These are phyloP conservation scores for Monilinia fructigena DNA, from an alignment of 2,329 filamentous ascomycete genomes.

Conservation along the genomic window DNA sequence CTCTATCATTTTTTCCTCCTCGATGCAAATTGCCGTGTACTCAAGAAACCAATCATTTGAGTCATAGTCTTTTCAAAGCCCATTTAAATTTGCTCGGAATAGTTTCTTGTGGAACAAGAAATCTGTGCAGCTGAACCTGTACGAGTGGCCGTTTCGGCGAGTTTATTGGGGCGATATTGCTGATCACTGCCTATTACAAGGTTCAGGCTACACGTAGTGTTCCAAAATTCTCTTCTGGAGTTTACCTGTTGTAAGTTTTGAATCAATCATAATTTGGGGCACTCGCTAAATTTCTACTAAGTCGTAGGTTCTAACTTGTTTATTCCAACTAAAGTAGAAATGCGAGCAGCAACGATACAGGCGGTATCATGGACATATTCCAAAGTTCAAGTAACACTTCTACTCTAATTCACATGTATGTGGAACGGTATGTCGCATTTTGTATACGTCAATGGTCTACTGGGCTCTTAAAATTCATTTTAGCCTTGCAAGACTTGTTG, in stretches of 20 bases:
- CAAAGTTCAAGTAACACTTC: neutral
- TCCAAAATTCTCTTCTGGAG: neutral
- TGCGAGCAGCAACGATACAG: neutral
- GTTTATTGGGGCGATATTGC: neutral
- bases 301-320: neutral
- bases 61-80: no score
- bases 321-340: neutral
- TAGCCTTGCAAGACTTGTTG: no score
- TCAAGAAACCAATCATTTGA: neutral
- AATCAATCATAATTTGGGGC: neutral
- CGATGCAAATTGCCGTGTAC: neutral
- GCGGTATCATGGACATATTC: neutral
- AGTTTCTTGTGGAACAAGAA: neutral
- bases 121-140: neutral
- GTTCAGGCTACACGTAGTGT: neutral
- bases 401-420: neutral
- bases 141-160: neutral
- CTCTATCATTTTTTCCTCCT: neutral
- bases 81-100: neutral
- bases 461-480: no score
- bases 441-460: no score
- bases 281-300: neutral
- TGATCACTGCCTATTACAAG: neutral
- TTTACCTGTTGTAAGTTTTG: neutral
- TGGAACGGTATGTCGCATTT: no score